These are phyloP conservation scores for Pachyrhizus erosus DNA, from an alignment of 306 rosid species.

Conservation along the genomic window DNA sequence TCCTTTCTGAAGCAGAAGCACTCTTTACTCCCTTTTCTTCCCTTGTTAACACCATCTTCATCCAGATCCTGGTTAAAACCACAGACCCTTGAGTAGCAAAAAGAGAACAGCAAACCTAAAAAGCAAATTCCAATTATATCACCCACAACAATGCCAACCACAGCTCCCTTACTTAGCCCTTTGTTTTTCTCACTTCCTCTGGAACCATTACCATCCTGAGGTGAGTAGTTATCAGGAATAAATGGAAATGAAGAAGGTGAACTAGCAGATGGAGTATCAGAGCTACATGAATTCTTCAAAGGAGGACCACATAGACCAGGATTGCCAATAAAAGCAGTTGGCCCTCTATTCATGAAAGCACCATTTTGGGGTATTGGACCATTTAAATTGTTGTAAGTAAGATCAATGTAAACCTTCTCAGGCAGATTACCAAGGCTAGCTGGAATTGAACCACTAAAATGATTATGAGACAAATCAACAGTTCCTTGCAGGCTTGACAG, in stretches of 20 bases:
- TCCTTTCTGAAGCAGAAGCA: slow-evolving; percentile 84
- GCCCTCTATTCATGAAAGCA: slow-evolving; percentile 98
- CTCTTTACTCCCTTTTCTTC: slow-evolving; percentile 64
- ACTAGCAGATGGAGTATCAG: slow-evolving; percentile 58
- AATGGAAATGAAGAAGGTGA: slow-evolving; percentile 79
- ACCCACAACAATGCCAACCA: slow-evolving; percentile 80
- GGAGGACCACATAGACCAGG: slow-evolving; percentile 96
- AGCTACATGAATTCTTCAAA: slow-evolving; percentile 83
- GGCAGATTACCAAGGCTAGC: slow-evolving; percentile 91
- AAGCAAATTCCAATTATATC: slow-evolving; percentile 88
- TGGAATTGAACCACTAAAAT: slow-evolving; percentile 82
- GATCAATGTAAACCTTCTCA: slow-evolving; percentile 97
- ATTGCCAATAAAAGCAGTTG: slow-evolving; percentile 96
- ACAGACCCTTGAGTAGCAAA: slow-evolving; percentile 80
- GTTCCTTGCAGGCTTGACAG: slow-evolving; percentile 87
- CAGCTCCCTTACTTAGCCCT: slow-evolving; percentile 74
- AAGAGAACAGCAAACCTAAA: slow-evolving; percentile 85
- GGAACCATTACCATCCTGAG: slow-evolving; percentile 48
- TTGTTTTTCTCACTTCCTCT: slow-evolving; percentile 54
- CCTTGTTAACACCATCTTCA: slow-evolving; percentile 57
- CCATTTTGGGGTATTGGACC: slow-evolving; percentile 97
- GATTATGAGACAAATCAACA: slow-evolving; percentile 92
- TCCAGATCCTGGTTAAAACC: slow-evolving; percentile 59
- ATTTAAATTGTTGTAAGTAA: slow-evolving; percentile 76
- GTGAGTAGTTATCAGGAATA: slow-evolving; percentile 64